Conservation (phyloP, 2,329 filamentous ascomycete species). For the Neonectria neomacrospora region DNA sequence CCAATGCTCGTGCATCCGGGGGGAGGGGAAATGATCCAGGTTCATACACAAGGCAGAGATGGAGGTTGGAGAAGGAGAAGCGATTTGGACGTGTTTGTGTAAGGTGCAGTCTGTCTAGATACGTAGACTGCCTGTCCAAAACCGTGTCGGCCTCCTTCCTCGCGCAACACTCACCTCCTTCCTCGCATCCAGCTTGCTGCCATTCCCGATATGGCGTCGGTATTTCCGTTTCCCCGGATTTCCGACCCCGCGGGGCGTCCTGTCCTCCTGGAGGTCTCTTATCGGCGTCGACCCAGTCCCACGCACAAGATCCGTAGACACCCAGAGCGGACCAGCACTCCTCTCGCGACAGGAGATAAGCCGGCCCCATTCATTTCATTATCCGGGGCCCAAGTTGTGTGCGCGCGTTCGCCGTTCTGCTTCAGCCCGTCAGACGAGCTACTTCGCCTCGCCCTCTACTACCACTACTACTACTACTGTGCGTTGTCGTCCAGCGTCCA, state of each 20-base stretch:
- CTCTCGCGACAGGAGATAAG: neutral
- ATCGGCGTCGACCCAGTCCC: conserved; percentile 26
- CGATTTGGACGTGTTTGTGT: neutral
- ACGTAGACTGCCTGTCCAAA: neutral
- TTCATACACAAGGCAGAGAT: conserved; percentile 1
- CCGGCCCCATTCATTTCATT: conserved; percentile 10
- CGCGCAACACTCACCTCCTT: neutral
- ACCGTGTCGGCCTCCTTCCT: neutral
- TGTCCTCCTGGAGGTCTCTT: conserved; percentile 26
- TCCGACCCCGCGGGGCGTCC: conserved; percentile 39
- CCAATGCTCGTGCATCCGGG: neutral
- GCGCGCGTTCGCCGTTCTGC: conserved; percentile 7
- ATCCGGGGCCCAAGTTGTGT: conserved; percentile 1
- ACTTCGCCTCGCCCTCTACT: conserved; percentile 13
- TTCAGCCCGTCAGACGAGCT: conserved; percentile 4
- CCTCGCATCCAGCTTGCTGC: neutral
- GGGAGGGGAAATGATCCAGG: neutral
- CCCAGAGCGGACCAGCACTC: neutral
- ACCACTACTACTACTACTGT: too few species aligned
- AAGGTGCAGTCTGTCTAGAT: neutral
- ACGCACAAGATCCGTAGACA: conserved; percentile 14
- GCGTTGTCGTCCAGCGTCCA: conserved; percentile 8
- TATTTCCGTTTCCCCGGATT: conserved; percentile 39
- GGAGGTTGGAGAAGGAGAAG: neutral
- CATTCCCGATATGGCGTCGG: conserved; percentile 20